These are phyloP conservation scores for Cercophora sp. DNA, from an alignment of 495 filamentous ascomycete species.

Conservation along the genomic window DNA sequence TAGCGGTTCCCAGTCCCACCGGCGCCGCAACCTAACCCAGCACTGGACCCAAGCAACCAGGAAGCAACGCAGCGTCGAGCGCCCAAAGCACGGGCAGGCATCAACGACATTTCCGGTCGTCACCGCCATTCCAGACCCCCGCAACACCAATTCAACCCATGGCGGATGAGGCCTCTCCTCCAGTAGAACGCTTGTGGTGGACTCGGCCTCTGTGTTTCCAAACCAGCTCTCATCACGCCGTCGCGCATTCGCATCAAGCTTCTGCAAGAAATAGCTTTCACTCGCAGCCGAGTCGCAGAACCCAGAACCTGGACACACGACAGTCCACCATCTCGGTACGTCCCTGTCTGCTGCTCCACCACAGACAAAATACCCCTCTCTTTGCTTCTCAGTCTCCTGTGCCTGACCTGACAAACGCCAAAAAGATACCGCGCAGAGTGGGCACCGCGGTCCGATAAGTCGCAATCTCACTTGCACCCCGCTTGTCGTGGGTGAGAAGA, in stretches of 20 bases:
- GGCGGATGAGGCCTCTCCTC: constrained; percentile 1
- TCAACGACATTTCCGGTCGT: constrained; percentile 20
- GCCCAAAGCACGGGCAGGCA: constrained; percentile 8
- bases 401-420: neutral
- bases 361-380: neutral
- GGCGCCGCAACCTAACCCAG: neutral
- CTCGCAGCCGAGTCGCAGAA: neutral
- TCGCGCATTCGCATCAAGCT: too few species aligned
- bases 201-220: neutral
- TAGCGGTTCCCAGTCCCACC: too few species aligned
- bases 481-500: too few species aligned
- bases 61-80: neutral
- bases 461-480: neutral
- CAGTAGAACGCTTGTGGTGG: constrained; percentile 1
- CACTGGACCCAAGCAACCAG: neutral
- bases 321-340: neutral
- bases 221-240: neutral
- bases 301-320: neutral
- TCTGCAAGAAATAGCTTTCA: neutral
- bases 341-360: neutral
- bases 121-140: constrained; percentile 35
- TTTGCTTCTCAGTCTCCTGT: neutral
- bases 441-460: neutral
- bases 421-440: neutral
- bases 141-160: neutral